Evolutionary conservation across 2,329 filamentous ascomycete genomes (phyloP), one percentile per base, ranked within the genome.

Genomic region (Calonectria ilicicola): DNA sequence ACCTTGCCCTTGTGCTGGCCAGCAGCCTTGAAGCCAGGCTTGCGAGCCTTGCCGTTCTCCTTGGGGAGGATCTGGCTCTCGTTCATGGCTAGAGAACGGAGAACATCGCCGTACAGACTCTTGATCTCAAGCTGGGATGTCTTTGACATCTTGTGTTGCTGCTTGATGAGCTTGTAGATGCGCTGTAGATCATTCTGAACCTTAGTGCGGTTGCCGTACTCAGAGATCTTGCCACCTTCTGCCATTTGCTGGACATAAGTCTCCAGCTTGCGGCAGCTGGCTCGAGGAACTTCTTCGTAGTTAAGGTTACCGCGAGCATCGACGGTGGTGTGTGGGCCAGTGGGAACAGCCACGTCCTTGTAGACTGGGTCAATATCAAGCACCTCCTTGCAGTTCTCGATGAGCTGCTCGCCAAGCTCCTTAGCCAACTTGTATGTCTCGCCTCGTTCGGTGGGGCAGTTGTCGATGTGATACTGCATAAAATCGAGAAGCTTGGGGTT

Each of bases 401-500:
- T 98, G 67, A 99, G 93, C 86, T 97, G 94, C 81, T 94, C 90
- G 42, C 95, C 96, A 27, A 99, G 93, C 85, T 97, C 93, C 87
- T 99, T 98, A 51, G 97, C 97, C n/a, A 99, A 92, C 86, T 97
- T 91, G 86, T 99, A 99, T 1, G 97, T 99, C 87, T 99, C 97
- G 72, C 97, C 97, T 64, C 96, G 93, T 82, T 99, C 96, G 0
- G 96, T 96, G 0, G 97, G 97, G 87, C 96, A 98, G 87, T 98
- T 97, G 81, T 99, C 97, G 81, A 99, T 99, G 87, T 99, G 97
- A 81, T 99, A 98, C 83, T 99, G 97, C 97, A 99, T 99, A 86
- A 98, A 99, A 79, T 99, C 96, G 71, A 99, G 91, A 1, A 99
- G 91, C 42, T 95, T 93, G 2, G 97, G 97, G 83, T 98, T 99